Percentiles rank a stretch among this genome's conserved stretches.
phyloP scores from a whole-genome alignment of 768 basidiomycete species.

The Auricularia heimuer region DNA sequence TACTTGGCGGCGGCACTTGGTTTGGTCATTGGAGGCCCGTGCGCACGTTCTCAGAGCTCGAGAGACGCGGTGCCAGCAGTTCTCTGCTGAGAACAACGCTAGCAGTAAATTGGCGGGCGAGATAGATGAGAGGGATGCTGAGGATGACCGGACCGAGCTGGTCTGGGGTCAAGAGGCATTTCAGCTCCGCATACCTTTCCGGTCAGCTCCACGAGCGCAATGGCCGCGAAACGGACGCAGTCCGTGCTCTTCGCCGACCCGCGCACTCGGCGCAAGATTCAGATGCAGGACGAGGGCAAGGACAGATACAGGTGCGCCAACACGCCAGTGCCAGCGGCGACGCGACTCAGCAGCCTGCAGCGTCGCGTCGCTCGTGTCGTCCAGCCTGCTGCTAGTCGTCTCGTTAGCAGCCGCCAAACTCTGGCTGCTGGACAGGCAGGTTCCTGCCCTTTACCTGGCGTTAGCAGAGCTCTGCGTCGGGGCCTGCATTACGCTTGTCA shows the following conservation, averaged over 20 bases:
- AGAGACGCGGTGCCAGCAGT: too few species aligned
- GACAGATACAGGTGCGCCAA: background rate
- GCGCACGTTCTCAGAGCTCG: too few species aligned
- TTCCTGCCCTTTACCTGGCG: slow-evolving; percentile 67
- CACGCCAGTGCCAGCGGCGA: background rate
- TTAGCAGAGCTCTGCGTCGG: slow-evolving; percentile 44
- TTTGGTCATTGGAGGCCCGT: too few species aligned
- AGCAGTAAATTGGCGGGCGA: too few species aligned
- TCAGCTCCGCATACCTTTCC: too few species aligned
- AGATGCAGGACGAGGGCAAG: slow-evolving; percentile 1
- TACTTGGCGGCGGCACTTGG: too few species aligned
- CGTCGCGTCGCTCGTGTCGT: slow-evolving; percentile 46
- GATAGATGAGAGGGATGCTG: too few species aligned
- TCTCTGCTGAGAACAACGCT: too few species aligned
- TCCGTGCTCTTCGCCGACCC: background rate
- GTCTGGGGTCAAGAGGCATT: too few species aligned
- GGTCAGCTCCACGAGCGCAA: background rate
- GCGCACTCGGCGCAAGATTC: background rate
- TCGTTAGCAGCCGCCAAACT: slow-evolving; percentile 57
- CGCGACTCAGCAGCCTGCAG: background rate
- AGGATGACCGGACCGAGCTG: too few species aligned
- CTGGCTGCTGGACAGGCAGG: slow-evolving; percentile 53
- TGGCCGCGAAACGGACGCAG: background rate
- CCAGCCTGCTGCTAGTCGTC: slow-evolving; percentile 54
- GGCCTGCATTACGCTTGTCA: slow-evolving; percentile 36